phyloP scores from a whole-genome alignment of 441 rosid species.

The Croton laevigatus region DNA sequence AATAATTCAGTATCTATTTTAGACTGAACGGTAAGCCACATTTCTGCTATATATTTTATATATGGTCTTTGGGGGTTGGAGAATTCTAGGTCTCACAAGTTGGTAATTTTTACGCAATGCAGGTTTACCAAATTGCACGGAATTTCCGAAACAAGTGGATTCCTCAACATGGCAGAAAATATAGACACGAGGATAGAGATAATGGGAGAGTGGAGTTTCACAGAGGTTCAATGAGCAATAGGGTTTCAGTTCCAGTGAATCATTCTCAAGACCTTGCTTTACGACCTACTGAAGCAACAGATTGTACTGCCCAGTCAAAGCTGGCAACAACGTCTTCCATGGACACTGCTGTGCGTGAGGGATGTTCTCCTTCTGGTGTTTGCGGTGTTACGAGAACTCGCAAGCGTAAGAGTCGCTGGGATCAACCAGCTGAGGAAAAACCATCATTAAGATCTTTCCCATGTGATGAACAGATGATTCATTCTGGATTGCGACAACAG shows the following conservation, averaged over 20 bases:
- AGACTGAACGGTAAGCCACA: no score
- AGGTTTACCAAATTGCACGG: conserved; percentile 97
- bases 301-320: conserved; percentile 33
- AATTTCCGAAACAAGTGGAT: conserved; percentile 87
- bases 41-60: not conserved
- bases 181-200: conserved; percentile 54
- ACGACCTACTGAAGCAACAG: conserved; percentile 52
- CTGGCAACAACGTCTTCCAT: conserved; percentile 37
- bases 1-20: no score
- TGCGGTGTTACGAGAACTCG: conserved; percentile 42
- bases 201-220: conserved; percentile 49
- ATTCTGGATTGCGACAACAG: conserved; percentile 23
- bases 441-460: conserved; percentile 27
- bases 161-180: conserved; percentile 60
- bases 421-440: conserved; percentile 61
- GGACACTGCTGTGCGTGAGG: conserved; percentile 38
- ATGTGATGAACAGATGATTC: conserved; percentile 34
- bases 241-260: conserved; percentile 45
- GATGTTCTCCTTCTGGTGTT: conserved; percentile 35
- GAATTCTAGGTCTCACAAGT: conserved; percentile 12
- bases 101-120: conserved; percentile 8
- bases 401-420: conserved; percentile 98
- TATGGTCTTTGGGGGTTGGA: not conserved
- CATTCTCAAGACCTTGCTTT: conserved; percentile 42
- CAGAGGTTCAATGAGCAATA: conserved; percentile 40